phyloP scores from a whole-genome alignment of 2,329 filamentous ascomycete species.

The Aspergillus cejpii region DNA sequence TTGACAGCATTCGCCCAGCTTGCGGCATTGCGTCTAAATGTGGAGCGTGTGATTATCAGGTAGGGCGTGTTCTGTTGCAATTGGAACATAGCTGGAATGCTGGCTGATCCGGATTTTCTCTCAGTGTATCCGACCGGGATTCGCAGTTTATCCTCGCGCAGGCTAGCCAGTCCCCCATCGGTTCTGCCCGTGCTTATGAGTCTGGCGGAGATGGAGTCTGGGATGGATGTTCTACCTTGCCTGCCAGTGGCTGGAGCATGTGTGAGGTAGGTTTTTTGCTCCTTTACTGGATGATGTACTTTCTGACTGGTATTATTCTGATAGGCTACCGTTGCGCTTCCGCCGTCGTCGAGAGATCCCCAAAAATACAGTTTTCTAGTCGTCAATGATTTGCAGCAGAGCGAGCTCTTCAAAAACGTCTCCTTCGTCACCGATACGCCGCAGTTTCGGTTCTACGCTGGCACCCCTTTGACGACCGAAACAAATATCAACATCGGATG shows the following conservation, averaged over 20 bases:
- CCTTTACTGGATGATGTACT: too few species aligned
- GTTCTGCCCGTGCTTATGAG: slow-evolving; percentile 29
- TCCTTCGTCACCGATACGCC: slow-evolving; percentile 32
- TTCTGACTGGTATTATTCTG: slow-evolving; percentile 5
- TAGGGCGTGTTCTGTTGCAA: slow-evolving; percentile 4
- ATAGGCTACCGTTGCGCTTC: slow-evolving; percentile 34
- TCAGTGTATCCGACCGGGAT: slow-evolving; percentile 43
- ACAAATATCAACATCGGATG: slow-evolving; percentile 54
- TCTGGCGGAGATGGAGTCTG: slow-evolving; percentile 25
- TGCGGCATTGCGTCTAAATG: slow-evolving; percentile 31
- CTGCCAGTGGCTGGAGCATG: slow-evolving; percentile 29
- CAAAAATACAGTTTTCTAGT: slow-evolving; percentile 27
- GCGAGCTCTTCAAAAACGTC: slow-evolving; percentile 36
- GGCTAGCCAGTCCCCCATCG: slow-evolving; percentile 39
- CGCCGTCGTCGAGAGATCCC: slow-evolving; percentile 19
- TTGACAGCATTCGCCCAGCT: slow-evolving; percentile 34
- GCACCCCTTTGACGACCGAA: slow-evolving; percentile 55
- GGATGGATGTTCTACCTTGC: slow-evolving; percentile 30
- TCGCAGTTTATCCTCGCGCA: slow-evolving; percentile 49
- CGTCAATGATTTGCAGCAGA: slow-evolving; percentile 35
- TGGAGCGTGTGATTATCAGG: slow-evolving; percentile 37
- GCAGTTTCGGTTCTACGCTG: slow-evolving; percentile 48
- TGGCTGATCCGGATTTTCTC: too few species aligned
- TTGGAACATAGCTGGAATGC: not conserved
- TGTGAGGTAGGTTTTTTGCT: slow-evolving; percentile 28